A percentile compares a stretch with the other conserved stretches of the same genome.
These are phyloP conservation scores for Ambrosia hybrid DNA, from an alignment of 140 eudicot genomes.

Conservation along the genomic window DNA sequence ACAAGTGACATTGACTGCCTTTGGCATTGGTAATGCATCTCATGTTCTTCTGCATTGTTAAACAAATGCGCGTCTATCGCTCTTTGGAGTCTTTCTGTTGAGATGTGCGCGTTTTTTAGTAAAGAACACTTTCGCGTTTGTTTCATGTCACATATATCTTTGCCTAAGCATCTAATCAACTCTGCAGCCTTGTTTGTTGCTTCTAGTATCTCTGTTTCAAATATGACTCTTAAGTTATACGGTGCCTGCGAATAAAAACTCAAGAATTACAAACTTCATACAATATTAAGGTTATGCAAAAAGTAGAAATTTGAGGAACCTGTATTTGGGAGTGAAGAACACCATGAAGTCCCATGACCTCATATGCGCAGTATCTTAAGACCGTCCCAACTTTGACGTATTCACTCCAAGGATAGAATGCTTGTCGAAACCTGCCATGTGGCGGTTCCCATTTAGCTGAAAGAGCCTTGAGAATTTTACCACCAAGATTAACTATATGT, in stretches of 20 bases:
- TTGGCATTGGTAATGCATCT: conserved; percentile 21
- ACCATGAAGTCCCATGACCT: conserved; percentile 88
- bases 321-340: conserved; percentile 84
- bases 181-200: conserved; percentile 65
- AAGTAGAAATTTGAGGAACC: conserved; percentile 30
- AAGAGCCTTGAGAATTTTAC: conserved; percentile 43
- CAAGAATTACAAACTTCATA: no score
- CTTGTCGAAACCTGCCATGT: conserved; percentile 64
- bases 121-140: conserved; percentile 37
- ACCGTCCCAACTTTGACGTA: conserved; percentile 77
- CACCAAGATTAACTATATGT: neutral
- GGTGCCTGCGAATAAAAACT: no score
- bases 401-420: conserved; percentile 73
- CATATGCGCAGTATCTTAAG: conserved; percentile 68
- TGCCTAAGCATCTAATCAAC: conserved; percentile 53
- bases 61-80: conserved; percentile 54
- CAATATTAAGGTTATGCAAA: neutral
- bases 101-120: conserved; percentile 42
- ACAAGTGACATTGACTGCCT: conserved; percentile 36
- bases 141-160: conserved; percentile 57
- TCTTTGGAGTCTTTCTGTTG: conserved; percentile 55
- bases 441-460: conserved; percentile 93
- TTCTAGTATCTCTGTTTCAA: conserved; percentile 59
- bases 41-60: conserved; percentile 26
- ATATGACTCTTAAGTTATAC: conserved; percentile 43